Evolutionary conservation across 202 grass and related monocot genomes (phyloP).

Genomic region (Zoysia matrella): DNA sequence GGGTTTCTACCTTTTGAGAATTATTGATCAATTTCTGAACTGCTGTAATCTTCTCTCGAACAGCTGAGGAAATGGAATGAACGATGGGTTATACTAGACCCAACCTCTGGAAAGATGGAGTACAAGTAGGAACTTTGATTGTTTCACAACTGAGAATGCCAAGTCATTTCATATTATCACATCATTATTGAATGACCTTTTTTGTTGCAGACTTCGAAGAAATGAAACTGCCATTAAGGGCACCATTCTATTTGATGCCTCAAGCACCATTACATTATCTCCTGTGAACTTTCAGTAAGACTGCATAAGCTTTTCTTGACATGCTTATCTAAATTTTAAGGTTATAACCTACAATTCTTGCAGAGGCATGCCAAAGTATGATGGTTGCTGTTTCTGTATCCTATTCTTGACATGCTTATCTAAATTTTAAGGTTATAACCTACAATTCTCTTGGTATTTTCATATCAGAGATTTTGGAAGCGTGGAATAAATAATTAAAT

Average conservation of each 20-base stretch:
- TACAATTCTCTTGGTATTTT: slow-evolving; percentile 26
- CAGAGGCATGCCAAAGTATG: slow-evolving; percentile 95
- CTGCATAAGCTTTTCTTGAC: slow-evolving; percentile 14
- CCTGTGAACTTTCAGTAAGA: slow-evolving; percentile 99
- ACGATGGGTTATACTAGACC: slow-evolving; percentile 94
- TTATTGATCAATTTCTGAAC: slow-evolving; percentile 19
- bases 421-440: slow-evolving; percentile 18
- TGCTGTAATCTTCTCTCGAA: slow-evolving; percentile 31
- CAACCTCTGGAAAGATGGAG: slow-evolving; percentile 97
- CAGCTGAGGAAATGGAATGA: slow-evolving; percentile 99
- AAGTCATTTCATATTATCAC: background rate
- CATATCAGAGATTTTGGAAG: slow-evolving; percentile 17
- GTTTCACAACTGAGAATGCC: slow-evolving; percentile 22
- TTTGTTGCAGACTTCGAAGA: slow-evolving; percentile 70
- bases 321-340: background rate
- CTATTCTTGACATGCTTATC: slow-evolving; percentile 1
- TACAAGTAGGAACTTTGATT: slow-evolving; percentile 75
- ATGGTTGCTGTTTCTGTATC: slow-evolving; percentile 99
- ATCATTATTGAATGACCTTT: background rate
- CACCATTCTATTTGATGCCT: slow-evolving; percentile 81
- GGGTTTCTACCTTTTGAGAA: slow-evolving; percentile 10
- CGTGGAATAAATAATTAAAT: background rate
- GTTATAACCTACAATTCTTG: slow-evolving; percentile 42
- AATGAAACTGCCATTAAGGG: slow-evolving; percentile 79
- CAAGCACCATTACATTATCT: slow-evolving; percentile 94